A percentile compares a stretch with the other conserved stretches of the same genome.
Conservation (phyloP, 371 early-diverging fungal genomes). For the Mucor plumbeus region DNA sequence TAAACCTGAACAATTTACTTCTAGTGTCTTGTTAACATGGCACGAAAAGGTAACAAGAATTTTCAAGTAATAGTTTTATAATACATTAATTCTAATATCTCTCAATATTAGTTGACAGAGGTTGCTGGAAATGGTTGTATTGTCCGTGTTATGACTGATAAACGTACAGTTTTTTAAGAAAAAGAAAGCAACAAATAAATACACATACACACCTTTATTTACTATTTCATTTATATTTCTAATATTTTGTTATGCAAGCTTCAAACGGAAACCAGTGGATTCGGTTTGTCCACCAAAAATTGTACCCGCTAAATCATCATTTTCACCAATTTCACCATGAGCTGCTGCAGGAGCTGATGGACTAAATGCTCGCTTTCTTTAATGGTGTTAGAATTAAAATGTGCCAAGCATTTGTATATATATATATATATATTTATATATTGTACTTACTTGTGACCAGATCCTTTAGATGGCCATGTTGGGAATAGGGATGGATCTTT, state of each 20-base stretch:
- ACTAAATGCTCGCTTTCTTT: slow-evolving; percentile 52
- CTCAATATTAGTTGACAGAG: slow-evolving; percentile 69
- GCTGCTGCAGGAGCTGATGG: slow-evolving; percentile 72
- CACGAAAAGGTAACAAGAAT: slow-evolving; percentile 81
- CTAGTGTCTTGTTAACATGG: slow-evolving; percentile 84
- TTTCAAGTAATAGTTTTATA: too few species aligned
- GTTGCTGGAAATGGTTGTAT: slow-evolving; percentile 86
- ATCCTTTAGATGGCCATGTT: slow-evolving; percentile 91
- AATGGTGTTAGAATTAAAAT: background rate
- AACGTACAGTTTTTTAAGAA: slow-evolving; percentile 68
- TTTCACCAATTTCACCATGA: slow-evolving; percentile 61
- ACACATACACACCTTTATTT: too few species aligned
- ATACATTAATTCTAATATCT: background rate
- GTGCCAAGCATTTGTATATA: too few species aligned
- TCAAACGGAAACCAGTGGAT: slow-evolving; percentile 61
- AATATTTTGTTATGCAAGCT: slow-evolving; percentile 36
- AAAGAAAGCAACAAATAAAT: background rate
- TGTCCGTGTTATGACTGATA: slow-evolving; percentile 89
- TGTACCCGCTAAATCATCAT: slow-evolving; percentile 54
- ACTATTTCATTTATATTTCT: background rate
- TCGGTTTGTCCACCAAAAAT: slow-evolving; percentile 62
- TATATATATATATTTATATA: too few species aligned
- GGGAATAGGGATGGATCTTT: slow-evolving; percentile 95
- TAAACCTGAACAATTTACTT: slow-evolving; percentile 83
- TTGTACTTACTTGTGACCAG: slow-evolving; percentile 64